Evolutionary conservation across 2,329 filamentous ascomycete genomes (phyloP).

Genomic region (Xylariaceae sp.): DNA sequence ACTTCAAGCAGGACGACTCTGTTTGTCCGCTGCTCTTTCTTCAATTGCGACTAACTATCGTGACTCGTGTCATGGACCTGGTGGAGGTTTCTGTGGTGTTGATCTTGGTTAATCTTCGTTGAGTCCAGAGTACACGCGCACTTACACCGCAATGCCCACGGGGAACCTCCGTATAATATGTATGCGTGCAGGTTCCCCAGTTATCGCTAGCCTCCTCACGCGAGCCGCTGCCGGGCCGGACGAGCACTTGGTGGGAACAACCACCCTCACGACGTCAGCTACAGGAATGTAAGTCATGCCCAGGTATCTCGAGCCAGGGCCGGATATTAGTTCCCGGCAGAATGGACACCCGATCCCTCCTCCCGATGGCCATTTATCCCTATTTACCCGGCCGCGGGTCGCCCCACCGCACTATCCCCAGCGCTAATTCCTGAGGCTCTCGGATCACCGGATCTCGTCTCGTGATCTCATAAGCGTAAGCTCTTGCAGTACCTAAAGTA

Average conservation of each 20-base stretch:
- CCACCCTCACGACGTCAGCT: neutral
- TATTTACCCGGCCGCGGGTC: conserved; percentile 34
- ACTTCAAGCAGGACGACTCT: neutral
- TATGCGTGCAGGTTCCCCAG: neutral
- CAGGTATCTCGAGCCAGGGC: too few species aligned
- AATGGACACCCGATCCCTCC: conserved; percentile 4
- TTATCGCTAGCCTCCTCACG: too few species aligned
- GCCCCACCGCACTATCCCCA: conserved; percentile 20
- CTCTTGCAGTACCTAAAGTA: too few species aligned
- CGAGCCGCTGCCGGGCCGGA: too few species aligned
- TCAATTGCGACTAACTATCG: neutral
- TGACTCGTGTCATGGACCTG: conserved; percentile 24
- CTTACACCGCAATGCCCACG: neutral
- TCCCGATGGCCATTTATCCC: conserved; percentile 33
- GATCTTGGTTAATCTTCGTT: conserved; percentile 12
- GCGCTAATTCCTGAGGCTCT: neutral
- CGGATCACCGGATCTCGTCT: neutral
- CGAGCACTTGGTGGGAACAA: neutral
- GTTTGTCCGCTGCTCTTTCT: too few species aligned
- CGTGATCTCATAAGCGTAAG: too few species aligned
- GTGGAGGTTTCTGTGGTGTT: conserved; percentile 26
- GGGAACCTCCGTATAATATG: neutral
- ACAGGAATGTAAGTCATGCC: too few species aligned
- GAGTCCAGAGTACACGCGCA: neutral
- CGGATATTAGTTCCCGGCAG: neutral